These are phyloP conservation scores for Monosporascus cannonballus DNA, from an alignment of 2,329 filamentous ascomycete species.

Conservation along the genomic window DNA sequence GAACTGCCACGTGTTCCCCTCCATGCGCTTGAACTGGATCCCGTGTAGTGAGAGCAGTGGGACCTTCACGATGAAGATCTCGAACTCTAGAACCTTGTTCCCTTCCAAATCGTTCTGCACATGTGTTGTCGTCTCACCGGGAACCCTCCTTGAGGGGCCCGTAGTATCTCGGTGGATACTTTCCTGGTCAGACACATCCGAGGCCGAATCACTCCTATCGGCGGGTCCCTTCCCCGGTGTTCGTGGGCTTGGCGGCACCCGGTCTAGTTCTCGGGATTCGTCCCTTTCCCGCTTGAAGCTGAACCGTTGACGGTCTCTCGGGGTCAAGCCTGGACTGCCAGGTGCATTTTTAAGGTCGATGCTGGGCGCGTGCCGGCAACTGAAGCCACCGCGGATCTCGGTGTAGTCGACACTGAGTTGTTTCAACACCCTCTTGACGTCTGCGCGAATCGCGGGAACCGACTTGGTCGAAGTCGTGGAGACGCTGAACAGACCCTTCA, in stretches of 20 bases:
- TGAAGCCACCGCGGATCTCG: slow-evolving; percentile 92
- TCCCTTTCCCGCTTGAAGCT: slow-evolving; percentile 75
- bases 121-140: slow-evolving; percentile 86
- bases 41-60: slow-evolving; percentile 88
- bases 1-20: slow-evolving; percentile 96
- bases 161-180: slow-evolving; percentile 53
- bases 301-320: slow-evolving; percentile 68
- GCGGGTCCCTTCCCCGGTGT: slow-evolving; percentile 40
- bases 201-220: slow-evolving; percentile 76
- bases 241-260: slow-evolving; percentile 42
- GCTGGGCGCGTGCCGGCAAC: slow-evolving; percentile 80
- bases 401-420: slow-evolving; percentile 85
- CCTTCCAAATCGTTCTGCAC: slow-evolving; percentile 85
- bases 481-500: slow-evolving; percentile 96
- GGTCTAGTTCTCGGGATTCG: slow-evolving; percentile 60
- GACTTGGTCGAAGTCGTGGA: slow-evolving; percentile 94
- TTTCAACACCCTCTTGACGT: slow-evolving; percentile 84
- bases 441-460: slow-evolving; percentile 74
- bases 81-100: slow-evolving; percentile 81
- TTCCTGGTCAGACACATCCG: slow-evolving; percentile 72
- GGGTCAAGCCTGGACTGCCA: slow-evolving; percentile 48
- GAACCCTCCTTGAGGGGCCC: slow-evolving; percentile 50
- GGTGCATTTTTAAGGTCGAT: slow-evolving; percentile 74
- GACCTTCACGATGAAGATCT: slow-evolving; percentile 97
- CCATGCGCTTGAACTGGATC: slow-evolving; percentile 95